Conservation (phyloP, 1,284 basidiomycete genomes). For the Fomitopsis schrenkii region DNA sequence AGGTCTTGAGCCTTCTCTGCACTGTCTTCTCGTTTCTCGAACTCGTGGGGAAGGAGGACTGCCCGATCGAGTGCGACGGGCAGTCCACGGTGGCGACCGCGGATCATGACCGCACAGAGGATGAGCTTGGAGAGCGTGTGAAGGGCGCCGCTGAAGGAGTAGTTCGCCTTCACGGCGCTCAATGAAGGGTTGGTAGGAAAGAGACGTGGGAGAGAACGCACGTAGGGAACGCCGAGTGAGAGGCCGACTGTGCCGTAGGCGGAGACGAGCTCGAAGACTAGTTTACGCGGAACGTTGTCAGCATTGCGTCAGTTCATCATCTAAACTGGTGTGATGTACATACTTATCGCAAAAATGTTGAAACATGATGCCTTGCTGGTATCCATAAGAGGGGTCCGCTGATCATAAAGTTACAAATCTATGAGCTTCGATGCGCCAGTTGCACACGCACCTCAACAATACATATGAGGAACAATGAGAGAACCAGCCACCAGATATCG, state of each 20-base stretch:
- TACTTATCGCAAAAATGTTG: conserved; percentile 50
- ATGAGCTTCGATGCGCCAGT: background rate
- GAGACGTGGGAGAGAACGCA: conserved; percentile 20
- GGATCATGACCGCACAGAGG: conserved; percentile 71
- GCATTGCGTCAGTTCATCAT: background rate
- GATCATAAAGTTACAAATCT: background rate
- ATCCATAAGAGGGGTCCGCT: conserved; percentile 51
- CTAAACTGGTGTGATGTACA: background rate
- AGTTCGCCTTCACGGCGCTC: conserved; percentile 40
- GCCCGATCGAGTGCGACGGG: conserved; percentile 72
- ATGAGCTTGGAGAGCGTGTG: conserved; percentile 70
- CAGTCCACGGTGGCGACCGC: conserved; percentile 73
- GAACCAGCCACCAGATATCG: conserved; percentile 88
- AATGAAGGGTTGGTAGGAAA: background rate
- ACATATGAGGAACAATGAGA: conserved; percentile 78
- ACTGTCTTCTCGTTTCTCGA: background rate
- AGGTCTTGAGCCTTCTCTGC: background rate
- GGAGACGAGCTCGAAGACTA: conserved; percentile 64
- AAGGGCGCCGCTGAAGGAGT: conserved; percentile 64
- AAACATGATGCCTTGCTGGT: conserved; percentile 50
- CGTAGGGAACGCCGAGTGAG: conserved; percentile 62
- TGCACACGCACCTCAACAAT: conserved; percentile 71
- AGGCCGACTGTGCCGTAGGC: conserved; percentile 72
- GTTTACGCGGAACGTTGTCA: background rate
- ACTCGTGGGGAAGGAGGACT: conserved; percentile 41